Conservation (phyloP, 768 basidiomycete genomes). For the Mycena rebaudengoi region DNA sequence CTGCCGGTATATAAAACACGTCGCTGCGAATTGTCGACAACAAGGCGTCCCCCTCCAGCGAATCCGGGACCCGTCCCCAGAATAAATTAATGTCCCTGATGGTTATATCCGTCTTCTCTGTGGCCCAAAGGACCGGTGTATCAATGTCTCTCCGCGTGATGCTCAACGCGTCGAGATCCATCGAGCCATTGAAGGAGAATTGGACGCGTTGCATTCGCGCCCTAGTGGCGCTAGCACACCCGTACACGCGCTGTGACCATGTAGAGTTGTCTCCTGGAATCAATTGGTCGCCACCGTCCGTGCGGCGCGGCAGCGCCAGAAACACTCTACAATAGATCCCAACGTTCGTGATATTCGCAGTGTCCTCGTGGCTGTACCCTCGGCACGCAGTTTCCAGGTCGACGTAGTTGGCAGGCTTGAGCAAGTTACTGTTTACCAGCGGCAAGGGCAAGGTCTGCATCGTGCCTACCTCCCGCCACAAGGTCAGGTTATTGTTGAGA, state of each 20-base stretch:
- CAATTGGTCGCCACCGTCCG: constrained; percentile 29
- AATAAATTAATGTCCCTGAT: constrained; percentile 22
- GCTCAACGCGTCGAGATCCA: constrained; percentile 1
- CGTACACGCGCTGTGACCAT: constrained; percentile 28
- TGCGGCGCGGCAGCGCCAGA: constrained; percentile 26
- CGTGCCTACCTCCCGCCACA: constrained; percentile 8
- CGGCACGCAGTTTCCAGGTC: no score
- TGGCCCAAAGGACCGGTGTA: constrained; percentile 23
- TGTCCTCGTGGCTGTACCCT: constrained; percentile 28
- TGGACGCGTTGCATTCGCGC: constrained; percentile 21
- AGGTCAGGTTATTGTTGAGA: constrained; percentile 1
- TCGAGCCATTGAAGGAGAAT: constrained; percentile 23
- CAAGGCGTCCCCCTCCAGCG: not conserved
- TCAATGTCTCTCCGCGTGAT: constrained; percentile 19
- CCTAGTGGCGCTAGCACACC: constrained; percentile 29
- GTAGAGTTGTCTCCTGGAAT: constrained; percentile 25
- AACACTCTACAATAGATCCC: constrained; percentile 30
- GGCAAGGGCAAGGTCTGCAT: not conserved
- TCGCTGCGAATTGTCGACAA: constrained; percentile 20
- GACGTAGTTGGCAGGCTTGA: not conserved
- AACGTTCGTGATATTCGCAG: constrained; percentile 30
- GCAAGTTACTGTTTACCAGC: not conserved
- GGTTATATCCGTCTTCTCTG: constrained; percentile 8
- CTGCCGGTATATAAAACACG: constrained; percentile 26
- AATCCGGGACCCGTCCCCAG: constrained; percentile 23